Percentiles rank a stretch among this genome's conserved stretches.
Evolutionary conservation across 441 rosid genomes (phyloP).

Genomic region (Croton setiger): DNA sequence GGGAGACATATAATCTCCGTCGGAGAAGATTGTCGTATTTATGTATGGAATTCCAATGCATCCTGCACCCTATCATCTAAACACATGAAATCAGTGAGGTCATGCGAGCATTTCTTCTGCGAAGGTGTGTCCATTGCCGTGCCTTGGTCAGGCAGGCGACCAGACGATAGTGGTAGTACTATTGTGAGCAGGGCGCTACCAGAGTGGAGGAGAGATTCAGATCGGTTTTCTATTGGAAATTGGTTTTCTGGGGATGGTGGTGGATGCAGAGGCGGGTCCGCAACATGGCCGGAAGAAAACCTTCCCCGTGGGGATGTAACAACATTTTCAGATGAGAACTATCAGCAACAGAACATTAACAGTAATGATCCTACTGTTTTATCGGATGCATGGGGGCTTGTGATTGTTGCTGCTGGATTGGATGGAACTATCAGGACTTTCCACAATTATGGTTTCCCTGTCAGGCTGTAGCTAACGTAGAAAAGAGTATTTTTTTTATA

Average conservation of each 20-base stretch:
- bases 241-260: slow-evolving; percentile 53
- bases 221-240: slow-evolving; percentile 44
- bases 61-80: slow-evolving; percentile 33
- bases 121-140: slow-evolving; percentile 59
- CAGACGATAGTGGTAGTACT: slow-evolving; percentile 12
- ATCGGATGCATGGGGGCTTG: slow-evolving; percentile 67
- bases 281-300: slow-evolving; percentile 94
- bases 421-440: slow-evolving; percentile 70
- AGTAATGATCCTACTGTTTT: slow-evolving; percentile 1
- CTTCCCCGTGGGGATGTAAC: slow-evolving; percentile 41
- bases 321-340: slow-evolving; percentile 17
- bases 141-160: slow-evolving; percentile 51
- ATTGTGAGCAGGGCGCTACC: background rate
- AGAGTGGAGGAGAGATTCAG: slow-evolving; percentile 32
- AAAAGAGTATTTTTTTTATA: background rate
- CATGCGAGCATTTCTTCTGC: slow-evolving; percentile 67
- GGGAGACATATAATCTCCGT: slow-evolving; percentile 81
- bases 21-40: slow-evolving; percentile 68
- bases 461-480: slow-evolving; percentile 29
- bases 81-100: slow-evolving; percentile 38
- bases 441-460: slow-evolving; percentile 73
- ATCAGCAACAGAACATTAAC: slow-evolving; percentile 11
- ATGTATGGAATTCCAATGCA: slow-evolving; percentile 60
- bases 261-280: slow-evolving; percentile 43
- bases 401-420: slow-evolving; percentile 66